These are phyloP conservation scores for Penicillium sumatraense DNA, from an alignment of 2,329 filamentous ascomycete genomes.

Conservation along the genomic window DNA sequence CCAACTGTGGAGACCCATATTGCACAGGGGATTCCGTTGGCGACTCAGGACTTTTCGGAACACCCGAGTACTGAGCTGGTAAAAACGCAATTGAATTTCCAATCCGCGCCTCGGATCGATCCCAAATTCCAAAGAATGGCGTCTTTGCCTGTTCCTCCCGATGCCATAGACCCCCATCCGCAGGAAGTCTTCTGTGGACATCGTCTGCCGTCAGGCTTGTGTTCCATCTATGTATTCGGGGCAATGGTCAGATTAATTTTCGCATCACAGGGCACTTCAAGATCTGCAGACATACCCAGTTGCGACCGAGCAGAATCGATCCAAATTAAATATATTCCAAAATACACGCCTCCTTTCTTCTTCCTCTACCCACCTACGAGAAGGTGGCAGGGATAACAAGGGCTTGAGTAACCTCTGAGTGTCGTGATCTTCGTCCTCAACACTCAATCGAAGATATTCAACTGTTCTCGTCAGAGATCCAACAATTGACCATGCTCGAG, in stretches of 20 bases:
- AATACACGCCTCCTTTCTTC: conserved; percentile 47
- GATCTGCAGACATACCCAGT: neutral
- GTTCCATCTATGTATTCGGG: neutral
- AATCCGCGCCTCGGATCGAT: neutral
- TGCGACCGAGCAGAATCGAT: conserved; percentile 41
- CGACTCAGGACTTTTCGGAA: neutral
- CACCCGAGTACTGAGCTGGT: neutral
- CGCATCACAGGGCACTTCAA: neutral
- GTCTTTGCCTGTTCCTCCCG: conserved; percentile 1
- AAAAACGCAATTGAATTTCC: conserved; percentile 2
- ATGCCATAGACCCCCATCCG: neutral
- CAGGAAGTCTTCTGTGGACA: conserved; percentile 4
- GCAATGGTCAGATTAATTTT: neutral
- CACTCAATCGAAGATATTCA: conserved; percentile 42
- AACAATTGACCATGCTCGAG: conserved; percentile 44
- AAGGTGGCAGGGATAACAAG: conserved; percentile 30
- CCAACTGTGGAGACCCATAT: neutral
- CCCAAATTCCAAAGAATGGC: conserved; percentile 8
- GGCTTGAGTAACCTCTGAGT: conserved; percentile 29
- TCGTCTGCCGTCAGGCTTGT: conserved; percentile 5
- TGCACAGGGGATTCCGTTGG: neutral
- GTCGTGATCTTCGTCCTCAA: conserved; percentile 35
- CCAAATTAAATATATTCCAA: conserved; percentile 47
- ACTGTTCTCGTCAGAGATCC: conserved; percentile 44
- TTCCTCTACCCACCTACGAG: conserved; percentile 39